Evolutionary conservation across 2,329 filamentous ascomycete species (phyloP).

Genomic region (Penicillium paneum): DNA sequence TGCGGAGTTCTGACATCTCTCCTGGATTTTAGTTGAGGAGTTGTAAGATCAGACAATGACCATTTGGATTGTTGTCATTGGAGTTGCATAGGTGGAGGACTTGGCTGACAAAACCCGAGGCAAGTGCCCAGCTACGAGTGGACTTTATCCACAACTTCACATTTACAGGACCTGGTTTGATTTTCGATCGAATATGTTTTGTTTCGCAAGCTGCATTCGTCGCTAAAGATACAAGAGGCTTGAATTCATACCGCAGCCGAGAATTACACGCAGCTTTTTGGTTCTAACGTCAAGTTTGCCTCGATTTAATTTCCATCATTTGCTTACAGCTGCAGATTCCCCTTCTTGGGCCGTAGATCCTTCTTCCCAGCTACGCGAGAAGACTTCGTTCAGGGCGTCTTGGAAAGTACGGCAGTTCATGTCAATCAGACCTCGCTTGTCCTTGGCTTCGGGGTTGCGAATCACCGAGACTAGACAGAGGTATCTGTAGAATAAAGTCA

Average conservation of each 20-base stretch:
- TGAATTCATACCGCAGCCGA: background rate
- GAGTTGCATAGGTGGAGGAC: background rate
- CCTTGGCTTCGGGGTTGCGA: constrained; percentile 61
- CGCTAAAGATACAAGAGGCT: constrained; percentile 2
- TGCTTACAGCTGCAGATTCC: constrained; percentile 1
- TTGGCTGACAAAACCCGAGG: constrained; percentile 4
- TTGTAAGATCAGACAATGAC: background rate
- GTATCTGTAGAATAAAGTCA: constrained; percentile 47
- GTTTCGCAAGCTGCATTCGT: background rate
- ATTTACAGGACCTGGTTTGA: background rate
- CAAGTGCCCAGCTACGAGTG: background rate
- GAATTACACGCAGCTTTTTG: background rate
- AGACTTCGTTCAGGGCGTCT: constrained; percentile 60
- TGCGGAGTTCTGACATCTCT: constrained; percentile 32
- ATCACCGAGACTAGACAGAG: constrained; percentile 64
- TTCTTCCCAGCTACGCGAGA: constrained; percentile 51
- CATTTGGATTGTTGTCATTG: background rate
- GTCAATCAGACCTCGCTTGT: constrained; percentile 63
- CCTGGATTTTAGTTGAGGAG: background rate
- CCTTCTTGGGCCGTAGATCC: constrained; percentile 18
- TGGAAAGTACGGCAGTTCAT: constrained; percentile 65
- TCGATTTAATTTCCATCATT: constrained; percentile 9
- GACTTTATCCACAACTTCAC: background rate
- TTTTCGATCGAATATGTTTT: background rate
- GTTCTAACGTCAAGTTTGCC: background rate